Evolutionary conservation across 1,284 basidiomycete genomes (phyloP), one percentile per base, ranked within the genome.

Genomic region (Ustilago tritici): DNA sequence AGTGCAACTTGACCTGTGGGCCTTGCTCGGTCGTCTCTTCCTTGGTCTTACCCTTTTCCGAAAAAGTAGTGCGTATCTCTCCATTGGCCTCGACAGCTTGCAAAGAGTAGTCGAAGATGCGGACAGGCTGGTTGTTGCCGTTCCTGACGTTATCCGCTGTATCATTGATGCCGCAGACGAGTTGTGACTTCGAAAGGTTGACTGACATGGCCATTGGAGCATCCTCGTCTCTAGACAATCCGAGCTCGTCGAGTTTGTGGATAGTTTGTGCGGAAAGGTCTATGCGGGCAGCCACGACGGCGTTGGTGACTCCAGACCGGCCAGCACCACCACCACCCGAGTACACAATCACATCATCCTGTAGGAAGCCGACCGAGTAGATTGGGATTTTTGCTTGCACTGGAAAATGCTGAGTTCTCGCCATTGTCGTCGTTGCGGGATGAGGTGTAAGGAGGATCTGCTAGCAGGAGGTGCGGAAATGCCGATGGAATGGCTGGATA

Each of bases 161-260:
- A 32, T 71, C 78, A 72, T 85, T 85, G 72, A 85, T 81, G 23
- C 81, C 84, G 50, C 74, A 76, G 12, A 85, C 72, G 36, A 85
- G 57, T 32, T 71, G 64, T 1, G 54, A 46, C 31, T 67, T 67
- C 15, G 64, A 43, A 12, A 56, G 19, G 56, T 82, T 71, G 60
- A 83, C 68, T 11, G 82, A 68, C 64, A 85, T 65, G 52, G 81
- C 78, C 83, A 85, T 85, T 2, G 84, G 84, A 34, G 84, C 84
- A 59, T 85, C 84, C 50, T 85, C 83, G 31, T 83, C 76, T 15
- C 78, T 35, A 10, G 77, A 77, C 19, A 85, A 79, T 35, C 65
- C 78, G 50, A 83, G 49, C 28, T 83, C 72, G 35, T 76, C 71
- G 10, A 77, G 70, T 57, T 69, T 61, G 32, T 66, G 56, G 15